These are phyloP conservation scores for Zoysia japonica DNA, from an alignment of 176 grass and related monocot species.

Conservation along the genomic window DNA sequence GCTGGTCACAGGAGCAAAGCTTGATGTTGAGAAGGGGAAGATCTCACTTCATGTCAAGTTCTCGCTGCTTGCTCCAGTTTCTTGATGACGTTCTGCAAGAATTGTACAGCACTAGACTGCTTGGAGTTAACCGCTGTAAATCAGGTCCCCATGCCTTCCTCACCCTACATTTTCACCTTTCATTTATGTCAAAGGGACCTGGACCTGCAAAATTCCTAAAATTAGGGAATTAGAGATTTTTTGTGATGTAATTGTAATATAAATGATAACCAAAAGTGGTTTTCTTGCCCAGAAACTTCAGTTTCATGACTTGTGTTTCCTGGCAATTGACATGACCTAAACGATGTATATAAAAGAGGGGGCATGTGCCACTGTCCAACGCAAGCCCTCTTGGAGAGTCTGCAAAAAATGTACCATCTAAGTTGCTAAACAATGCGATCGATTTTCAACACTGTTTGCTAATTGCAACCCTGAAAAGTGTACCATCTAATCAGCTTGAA, in stretches of 20 bases:
- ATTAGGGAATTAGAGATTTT: neutral
- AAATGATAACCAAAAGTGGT: neutral
- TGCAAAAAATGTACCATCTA: neutral
- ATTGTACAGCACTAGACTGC: constrained; percentile 16
- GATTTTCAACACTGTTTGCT: neutral
- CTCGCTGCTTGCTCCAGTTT: constrained; percentile 65
- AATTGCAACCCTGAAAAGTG: neutral
- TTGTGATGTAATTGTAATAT: neutral
- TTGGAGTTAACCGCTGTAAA: neutral
- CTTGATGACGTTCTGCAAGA: constrained; percentile 30
- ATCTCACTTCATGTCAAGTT: constrained; percentile 86
- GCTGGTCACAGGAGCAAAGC: constrained; percentile 87
- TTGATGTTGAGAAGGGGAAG: constrained; percentile 77
- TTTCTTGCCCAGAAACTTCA: neutral
- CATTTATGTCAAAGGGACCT: neutral
- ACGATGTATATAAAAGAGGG: too few species aligned
- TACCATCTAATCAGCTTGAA: too few species aligned
- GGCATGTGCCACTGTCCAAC: too few species aligned
- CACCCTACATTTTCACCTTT: neutral
- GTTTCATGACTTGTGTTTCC: neutral
- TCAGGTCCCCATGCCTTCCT: neutral
- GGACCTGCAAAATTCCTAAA: neutral
- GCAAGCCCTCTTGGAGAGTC: neutral
- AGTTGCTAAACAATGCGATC: neutral
- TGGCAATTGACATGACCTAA: neutral